These are phyloP conservation scores for Sechiopsis laciniata DNA, from an alignment of 306 rosid species.

Conservation along the genomic window DNA sequence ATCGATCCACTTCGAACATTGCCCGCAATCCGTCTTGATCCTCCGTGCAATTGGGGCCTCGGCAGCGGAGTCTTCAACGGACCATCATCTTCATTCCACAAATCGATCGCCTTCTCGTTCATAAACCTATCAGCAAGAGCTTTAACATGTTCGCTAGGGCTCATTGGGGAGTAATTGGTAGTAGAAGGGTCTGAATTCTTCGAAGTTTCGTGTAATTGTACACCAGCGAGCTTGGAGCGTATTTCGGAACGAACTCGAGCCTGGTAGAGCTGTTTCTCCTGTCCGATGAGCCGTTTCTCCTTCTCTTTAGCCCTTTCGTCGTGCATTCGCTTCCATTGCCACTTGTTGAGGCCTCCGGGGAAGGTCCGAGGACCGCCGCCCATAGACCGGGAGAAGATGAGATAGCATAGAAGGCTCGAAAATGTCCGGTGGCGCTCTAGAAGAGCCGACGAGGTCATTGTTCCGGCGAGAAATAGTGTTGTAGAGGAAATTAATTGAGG, in stretches of 20 bases:
- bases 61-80: slow-evolving; percentile 35
- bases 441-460: slow-evolving; percentile 45
- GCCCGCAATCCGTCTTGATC: slow-evolving; percentile 1
- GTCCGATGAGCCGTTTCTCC: slow-evolving; percentile 53
- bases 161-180: slow-evolving; percentile 46
- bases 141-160: slow-evolving; percentile 54
- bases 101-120: slow-evolving; percentile 67
- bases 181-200: slow-evolving; percentile 18
- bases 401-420: slow-evolving; percentile 34
- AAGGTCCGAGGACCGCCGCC: slow-evolving; percentile 95
- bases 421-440: slow-evolving; percentile 33
- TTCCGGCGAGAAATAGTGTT: not conserved
- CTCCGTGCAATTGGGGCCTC: slow-evolving; percentile 1
- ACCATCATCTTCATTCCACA: slow-evolving; percentile 76
- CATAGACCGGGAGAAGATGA: slow-evolving; percentile 49
- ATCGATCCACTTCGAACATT: slow-evolving; percentile 27
- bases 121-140: slow-evolving; percentile 74
- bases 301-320: slow-evolving; percentile 80
- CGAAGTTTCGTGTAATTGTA: slow-evolving; percentile 30
- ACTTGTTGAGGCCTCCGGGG: slow-evolving; percentile 81
- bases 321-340: slow-evolving; percentile 99
- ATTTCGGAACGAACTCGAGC: slow-evolving; percentile 84
- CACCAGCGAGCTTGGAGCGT: slow-evolving; percentile 50
- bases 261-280: slow-evolving; percentile 77
- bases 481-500: not conserved